Conservation (phyloP, 2,329 filamentous ascomycete species). For the Sclerotinia trifoliorum region DNA sequence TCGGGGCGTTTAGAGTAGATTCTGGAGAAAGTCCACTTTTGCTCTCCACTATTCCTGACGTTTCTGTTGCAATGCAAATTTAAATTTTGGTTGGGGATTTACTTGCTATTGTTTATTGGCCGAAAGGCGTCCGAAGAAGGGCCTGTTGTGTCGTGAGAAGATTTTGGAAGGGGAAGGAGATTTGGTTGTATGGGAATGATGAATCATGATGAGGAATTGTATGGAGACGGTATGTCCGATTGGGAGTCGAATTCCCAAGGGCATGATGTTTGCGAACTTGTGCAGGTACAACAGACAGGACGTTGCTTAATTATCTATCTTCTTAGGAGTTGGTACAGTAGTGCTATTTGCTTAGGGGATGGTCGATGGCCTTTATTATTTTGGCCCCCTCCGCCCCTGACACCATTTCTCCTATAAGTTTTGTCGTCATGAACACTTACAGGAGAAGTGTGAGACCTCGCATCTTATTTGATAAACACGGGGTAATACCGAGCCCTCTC, state of each 20-base stretch:
- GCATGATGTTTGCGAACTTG: neutral
- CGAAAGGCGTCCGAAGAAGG: conserved; percentile 20
- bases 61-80: conserved; percentile 14
- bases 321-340: neutral
- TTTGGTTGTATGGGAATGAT: neutral
- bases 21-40: conserved; percentile 19
- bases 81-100: conserved; percentile 9
- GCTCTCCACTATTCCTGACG: conserved; percentile 9
- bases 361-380: neutral
- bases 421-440: conserved; percentile 13
- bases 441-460: neutral
- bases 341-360: neutral
- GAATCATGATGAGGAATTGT: neutral
- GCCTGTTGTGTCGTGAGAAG: conserved; percentile 8
- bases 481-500: conserved; percentile 3
- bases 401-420: neutral
- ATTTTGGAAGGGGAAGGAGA: neutral
- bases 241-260: neutral
- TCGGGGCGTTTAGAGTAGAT: conserved; percentile 9
- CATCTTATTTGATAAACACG: conserved; percentile 14
- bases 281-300: neutral
- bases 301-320: too few relatives aligned
- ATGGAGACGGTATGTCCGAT: conserved; percentile 3
- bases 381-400: neutral
- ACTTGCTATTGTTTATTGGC: conserved; percentile 10